Conservation (phyloP, 1,284 basidiomycete genomes). For the Ganoderma multipileum region DNA sequence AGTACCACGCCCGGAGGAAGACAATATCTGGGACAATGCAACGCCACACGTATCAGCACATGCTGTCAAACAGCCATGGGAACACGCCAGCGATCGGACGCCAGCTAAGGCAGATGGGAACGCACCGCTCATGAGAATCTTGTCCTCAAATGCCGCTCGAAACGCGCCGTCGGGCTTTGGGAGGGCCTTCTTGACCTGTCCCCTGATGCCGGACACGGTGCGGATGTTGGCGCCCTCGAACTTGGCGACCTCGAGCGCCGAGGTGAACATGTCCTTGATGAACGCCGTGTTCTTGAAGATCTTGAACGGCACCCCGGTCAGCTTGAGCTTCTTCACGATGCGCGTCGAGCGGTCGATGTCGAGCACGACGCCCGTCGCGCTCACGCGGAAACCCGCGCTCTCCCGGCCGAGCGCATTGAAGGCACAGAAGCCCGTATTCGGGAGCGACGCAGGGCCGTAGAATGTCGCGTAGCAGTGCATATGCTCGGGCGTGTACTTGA, state of each 20-base stretch:
- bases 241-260: slow-evolving; percentile 94
- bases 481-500: slow-evolving; percentile 99
- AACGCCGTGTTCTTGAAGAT: slow-evolving; percentile 99
- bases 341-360: slow-evolving; percentile 92
- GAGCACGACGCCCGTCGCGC: slow-evolving; percentile 94
- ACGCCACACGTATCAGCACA: neutral
- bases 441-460: slow-evolving; percentile 89
- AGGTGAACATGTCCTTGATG: slow-evolving; percentile 97
- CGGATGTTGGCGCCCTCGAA: slow-evolving; percentile 97
- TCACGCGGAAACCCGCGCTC: slow-evolving; percentile 84
- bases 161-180: slow-evolving; percentile 95
- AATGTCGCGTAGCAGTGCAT: slow-evolving; percentile 99
- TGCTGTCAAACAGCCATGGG: neutral
- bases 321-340: slow-evolving; percentile 99
- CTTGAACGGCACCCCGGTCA: slow-evolving; percentile 95
- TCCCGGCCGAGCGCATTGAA: slow-evolving; percentile 87
- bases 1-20: slow-evolving; percentile 97
- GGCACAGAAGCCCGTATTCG: slow-evolving; percentile 98
- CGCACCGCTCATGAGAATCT: slow-evolving; percentile 93
- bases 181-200: slow-evolving; percentile 96
- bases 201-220: slow-evolving; percentile 95
- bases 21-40: slow-evolving; percentile 75
- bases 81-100: slow-evolving; percentile 1
- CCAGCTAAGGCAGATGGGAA: slow-evolving; percentile 26
- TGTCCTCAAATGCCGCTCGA: slow-evolving; percentile 98